Conservation (phyloP, 1,284 basidiomycete genomes). For the Mrakiaceae sp. region DNA sequence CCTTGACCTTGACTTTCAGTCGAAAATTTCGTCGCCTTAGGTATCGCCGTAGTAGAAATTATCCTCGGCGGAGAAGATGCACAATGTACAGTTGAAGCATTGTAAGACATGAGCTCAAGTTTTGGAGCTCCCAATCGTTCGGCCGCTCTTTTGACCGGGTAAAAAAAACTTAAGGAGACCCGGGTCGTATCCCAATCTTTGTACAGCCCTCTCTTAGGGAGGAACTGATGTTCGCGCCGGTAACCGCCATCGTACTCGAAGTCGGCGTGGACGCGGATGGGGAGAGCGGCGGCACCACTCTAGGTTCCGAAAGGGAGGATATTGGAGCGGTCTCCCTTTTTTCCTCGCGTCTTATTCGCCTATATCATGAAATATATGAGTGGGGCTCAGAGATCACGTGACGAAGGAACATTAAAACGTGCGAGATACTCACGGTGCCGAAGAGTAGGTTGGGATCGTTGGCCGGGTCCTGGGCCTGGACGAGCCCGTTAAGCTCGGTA, state of each 20-base stretch:
- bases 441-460: conserved; percentile 14
- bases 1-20: conserved; percentile 96
- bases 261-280: conserved; percentile 66
- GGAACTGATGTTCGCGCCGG: conserved; percentile 70
- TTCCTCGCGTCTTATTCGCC: no score
- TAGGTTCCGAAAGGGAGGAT: no score
- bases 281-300: conserved; percentile 43
- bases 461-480: conserved; percentile 37
- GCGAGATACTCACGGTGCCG: neutral
- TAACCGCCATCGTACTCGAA: conserved; percentile 42
- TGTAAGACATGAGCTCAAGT: conserved; percentile 78
- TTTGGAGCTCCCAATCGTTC: conserved; percentile 24
- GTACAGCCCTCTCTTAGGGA: conserved; percentile 66
- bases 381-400: no score
- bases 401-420: neutral
- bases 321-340: no score
- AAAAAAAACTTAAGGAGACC: conserved; percentile 65
- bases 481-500: conserved; percentile 15
- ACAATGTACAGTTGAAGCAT: conserved; percentile 57
- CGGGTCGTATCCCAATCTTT: conserved; percentile 83
- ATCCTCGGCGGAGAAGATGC: conserved; percentile 76
- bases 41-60: conserved; percentile 74
- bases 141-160: conserved; percentile 51
- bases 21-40: conserved; percentile 81
- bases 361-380: no score